These are phyloP conservation scores for Clarireedia homoeocarpa DNA, from an alignment of 2,329 filamentous ascomycete species.

Conservation along the genomic window DNA sequence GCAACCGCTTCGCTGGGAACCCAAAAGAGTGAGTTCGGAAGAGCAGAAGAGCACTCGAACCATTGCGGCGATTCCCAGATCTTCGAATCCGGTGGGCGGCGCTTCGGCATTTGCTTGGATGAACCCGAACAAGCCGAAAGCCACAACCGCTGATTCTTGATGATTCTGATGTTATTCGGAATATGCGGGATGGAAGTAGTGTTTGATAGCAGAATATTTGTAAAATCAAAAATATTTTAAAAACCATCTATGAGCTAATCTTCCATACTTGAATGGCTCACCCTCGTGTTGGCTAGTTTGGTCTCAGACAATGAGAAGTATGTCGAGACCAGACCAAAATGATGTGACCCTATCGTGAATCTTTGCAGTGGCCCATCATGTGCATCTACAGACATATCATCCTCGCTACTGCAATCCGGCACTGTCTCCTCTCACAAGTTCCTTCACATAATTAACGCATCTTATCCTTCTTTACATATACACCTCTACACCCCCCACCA, in stretches of 20 bases:
- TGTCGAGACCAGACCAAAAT: too few species aligned
- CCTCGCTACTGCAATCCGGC: not conserved
- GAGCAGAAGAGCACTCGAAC: constrained; percentile 25
- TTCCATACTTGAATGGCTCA: too few species aligned
- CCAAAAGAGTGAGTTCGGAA: constrained; percentile 39
- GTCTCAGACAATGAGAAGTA: too few species aligned
- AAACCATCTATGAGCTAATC: too few species aligned
- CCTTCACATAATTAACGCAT: not conserved
- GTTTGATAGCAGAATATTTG: not conserved
- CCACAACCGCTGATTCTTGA: constrained; percentile 9
- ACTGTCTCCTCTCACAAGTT: too few species aligned
- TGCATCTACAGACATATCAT: not conserved
- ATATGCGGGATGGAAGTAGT: not conserved
- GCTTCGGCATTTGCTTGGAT: constrained; percentile 93
- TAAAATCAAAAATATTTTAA: not conserved
- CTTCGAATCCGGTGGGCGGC: constrained; percentile 80
- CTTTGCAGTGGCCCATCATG: not conserved
- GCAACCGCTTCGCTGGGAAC: constrained; percentile 40
- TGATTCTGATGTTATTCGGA: not conserved
- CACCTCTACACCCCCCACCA: not conserved
- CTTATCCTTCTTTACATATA: not conserved
- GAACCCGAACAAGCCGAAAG: constrained; percentile 39
- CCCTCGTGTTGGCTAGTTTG: too few species aligned
- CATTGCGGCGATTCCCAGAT: constrained; percentile 38
- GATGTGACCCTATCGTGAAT: not conserved